These are phyloP conservation scores for Monascus purpureus DNA, from an alignment of 495 filamentous ascomycete genomes.

Conservation along the genomic window DNA sequence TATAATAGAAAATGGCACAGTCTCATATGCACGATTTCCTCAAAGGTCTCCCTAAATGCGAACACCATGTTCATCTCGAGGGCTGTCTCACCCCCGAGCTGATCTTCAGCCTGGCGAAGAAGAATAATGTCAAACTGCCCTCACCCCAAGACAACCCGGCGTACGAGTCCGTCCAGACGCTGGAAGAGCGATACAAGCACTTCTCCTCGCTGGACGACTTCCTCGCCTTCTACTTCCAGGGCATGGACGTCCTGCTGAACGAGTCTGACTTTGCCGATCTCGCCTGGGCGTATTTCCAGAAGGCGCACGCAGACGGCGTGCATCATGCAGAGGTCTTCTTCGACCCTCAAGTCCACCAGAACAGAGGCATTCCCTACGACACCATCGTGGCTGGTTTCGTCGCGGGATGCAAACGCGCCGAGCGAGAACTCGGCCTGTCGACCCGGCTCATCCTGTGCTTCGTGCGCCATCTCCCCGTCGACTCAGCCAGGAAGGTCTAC, in stretches of 20 bases:
- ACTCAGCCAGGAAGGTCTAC: slow-evolving; percentile 35
- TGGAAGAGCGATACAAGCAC: slow-evolving; percentile 42
- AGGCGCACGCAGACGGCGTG: slow-evolving; percentile 49
- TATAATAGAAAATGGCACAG: slow-evolving; percentile 22
- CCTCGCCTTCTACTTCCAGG: slow-evolving; percentile 64
- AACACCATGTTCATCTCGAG: slow-evolving; percentile 70
- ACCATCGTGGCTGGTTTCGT: slow-evolving; percentile 47
- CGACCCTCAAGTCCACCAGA: slow-evolving; percentile 61
- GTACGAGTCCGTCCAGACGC: slow-evolving; percentile 44
- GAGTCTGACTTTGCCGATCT: slow-evolving; percentile 57
- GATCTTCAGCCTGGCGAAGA: slow-evolving; percentile 52
- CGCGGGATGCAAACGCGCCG: slow-evolving; percentile 43
- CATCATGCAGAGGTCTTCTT: slow-evolving; percentile 70
- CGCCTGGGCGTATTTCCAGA: slow-evolving; percentile 57
- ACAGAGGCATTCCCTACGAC: slow-evolving; percentile 44
- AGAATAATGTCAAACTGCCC: slow-evolving; percentile 50
- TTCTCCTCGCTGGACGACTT: slow-evolving; percentile 68
- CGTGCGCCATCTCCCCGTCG: slow-evolving; percentile 50
- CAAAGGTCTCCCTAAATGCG: slow-evolving; percentile 56
- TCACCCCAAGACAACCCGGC: slow-evolving; percentile 32
- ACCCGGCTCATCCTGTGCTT: slow-evolving; percentile 55
- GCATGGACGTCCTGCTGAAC: slow-evolving; percentile 50
- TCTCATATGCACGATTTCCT: slow-evolving; percentile 43
- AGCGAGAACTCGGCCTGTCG: slow-evolving; percentile 46
- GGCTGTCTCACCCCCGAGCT: slow-evolving; percentile 53